Conservation (phyloP, 805 yeast genomes). For the Lipomyces japonicus region DNA sequence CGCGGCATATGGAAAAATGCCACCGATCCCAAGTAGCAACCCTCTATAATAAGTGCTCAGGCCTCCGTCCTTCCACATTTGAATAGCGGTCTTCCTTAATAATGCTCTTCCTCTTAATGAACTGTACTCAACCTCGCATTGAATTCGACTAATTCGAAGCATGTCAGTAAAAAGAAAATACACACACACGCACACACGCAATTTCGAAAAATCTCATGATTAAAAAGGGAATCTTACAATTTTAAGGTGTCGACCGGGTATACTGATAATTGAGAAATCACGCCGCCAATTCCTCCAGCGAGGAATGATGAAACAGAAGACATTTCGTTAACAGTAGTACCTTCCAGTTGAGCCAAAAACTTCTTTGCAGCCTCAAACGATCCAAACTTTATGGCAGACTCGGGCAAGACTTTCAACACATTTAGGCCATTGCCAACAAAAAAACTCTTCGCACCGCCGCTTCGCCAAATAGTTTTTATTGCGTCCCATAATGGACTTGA, state of each 20-base stretch:
- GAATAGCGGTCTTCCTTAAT: constrained; percentile 62
- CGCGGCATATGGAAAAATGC: constrained; percentile 97
- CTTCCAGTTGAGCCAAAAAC: constrained; percentile 49
- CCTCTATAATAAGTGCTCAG: constrained; percentile 79
- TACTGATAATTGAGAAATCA: constrained; percentile 83
- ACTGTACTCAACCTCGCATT: constrained; percentile 79
- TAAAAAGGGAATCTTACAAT: constrained; percentile 44
- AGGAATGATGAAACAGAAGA: constrained; percentile 76
- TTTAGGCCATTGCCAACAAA: constrained; percentile 73
- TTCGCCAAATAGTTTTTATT: constrained; percentile 71
- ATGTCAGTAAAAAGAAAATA: not conserved
- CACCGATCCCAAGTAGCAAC: constrained; percentile 82
- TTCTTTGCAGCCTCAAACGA: constrained; percentile 85
- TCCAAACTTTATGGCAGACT: constrained; percentile 95
- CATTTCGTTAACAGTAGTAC: constrained; percentile 37
- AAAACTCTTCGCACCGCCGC: constrained; percentile 83
- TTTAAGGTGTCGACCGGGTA: constrained; percentile 95
- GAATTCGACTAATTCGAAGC: constrained; percentile 56
- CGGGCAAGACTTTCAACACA: constrained; percentile 92
- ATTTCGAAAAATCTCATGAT: no score
- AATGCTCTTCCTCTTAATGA: constrained; percentile 58
- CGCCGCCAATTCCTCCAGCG: constrained; percentile 97
- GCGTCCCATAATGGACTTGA: constrained; percentile 79
- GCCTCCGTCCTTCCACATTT: constrained; percentile 80
- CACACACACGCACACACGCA: not conserved